These are phyloP conservation scores for Licmophora abbreviata DNA, from an alignment of 108 stramenopile species.

Conservation along the genomic window DNA sequence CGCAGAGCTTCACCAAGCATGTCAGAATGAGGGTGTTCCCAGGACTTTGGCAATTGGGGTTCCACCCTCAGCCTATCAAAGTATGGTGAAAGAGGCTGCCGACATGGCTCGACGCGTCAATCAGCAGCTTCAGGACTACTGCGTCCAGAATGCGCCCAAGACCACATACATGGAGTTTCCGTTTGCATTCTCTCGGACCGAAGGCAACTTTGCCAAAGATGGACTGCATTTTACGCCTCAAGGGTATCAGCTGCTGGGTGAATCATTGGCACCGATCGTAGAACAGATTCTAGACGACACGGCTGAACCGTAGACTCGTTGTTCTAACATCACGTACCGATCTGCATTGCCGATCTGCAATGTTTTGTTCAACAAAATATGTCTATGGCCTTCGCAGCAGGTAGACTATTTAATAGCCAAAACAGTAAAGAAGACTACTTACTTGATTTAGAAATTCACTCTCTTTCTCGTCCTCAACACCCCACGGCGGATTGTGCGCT, in stretches of 20 bases:
- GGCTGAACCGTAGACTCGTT: too few relatives aligned
- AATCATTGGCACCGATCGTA: constrained; percentile 39
- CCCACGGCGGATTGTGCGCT: too few relatives aligned
- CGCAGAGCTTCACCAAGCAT: constrained; percentile 22
- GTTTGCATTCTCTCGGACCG: constrained; percentile 23
- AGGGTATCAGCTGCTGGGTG: constrained; percentile 49
- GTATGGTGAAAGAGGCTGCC: constrained; percentile 15
- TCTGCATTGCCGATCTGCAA: too few relatives aligned
- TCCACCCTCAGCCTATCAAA: constrained; percentile 61
- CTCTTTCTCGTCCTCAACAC: too few relatives aligned
- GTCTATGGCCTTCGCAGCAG: too few relatives aligned
- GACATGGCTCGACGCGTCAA: constrained; percentile 32
- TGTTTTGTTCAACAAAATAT: too few relatives aligned
- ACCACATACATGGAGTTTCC: constrained; percentile 46
- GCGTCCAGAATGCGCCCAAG: constrained; percentile 9
- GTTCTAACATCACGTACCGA: too few relatives aligned
- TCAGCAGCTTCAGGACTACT: constrained; percentile 21
- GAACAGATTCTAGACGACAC: too few relatives aligned
- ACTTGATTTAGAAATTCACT: too few relatives aligned
- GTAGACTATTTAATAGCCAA: too few relatives aligned
- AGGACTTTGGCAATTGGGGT: constrained; percentile 51
- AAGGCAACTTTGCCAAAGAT: constrained; percentile 37
- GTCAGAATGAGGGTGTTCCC: constrained; percentile 13
- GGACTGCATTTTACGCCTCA: constrained; percentile 54
- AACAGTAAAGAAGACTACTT: too few relatives aligned